phyloP scores from a whole-genome alignment of 2,329 filamentous ascomycete species.

The Lecanosticta acicola region DNA sequence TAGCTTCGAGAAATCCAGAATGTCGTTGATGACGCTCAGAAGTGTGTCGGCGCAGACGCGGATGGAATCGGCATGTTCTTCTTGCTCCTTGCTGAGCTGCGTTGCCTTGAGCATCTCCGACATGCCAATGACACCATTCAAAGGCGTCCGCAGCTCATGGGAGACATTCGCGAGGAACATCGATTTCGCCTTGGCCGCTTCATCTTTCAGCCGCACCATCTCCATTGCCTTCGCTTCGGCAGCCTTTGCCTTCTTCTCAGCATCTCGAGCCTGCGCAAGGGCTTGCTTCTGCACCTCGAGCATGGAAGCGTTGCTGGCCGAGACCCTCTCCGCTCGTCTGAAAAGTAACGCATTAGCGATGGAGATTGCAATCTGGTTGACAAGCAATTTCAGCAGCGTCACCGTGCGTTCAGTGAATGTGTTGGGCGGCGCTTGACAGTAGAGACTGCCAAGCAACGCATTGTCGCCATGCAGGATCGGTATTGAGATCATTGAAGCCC shows the following conservation, averaged over 20 bases:
- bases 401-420: conserved; percentile 66
- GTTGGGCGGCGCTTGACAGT: conserved; percentile 67
- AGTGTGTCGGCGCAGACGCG: conserved; percentile 57
- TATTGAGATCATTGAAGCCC: conserved; percentile 72
- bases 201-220: conserved; percentile 75
- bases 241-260: conserved; percentile 69
- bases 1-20: conserved; percentile 49
- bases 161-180: conserved; percentile 61
- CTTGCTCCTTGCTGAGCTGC: conserved; percentile 51
- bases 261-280: conserved; percentile 63
- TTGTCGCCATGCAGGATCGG: conserved; percentile 70
- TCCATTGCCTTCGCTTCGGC: conserved; percentile 71
- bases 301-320: conserved; percentile 72
- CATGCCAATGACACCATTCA: conserved; percentile 54
- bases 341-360: conserved; percentile 60
- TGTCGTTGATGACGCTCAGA: conserved; percentile 49
- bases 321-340: conserved; percentile 67
- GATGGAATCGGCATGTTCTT: conserved; percentile 59
- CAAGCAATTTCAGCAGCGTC: conserved; percentile 57
- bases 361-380: conserved; percentile 68
- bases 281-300: conserved; percentile 70
- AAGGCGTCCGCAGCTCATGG: conserved; percentile 53
- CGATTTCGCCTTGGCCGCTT: conserved; percentile 75
- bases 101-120: conserved; percentile 58
- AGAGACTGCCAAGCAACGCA: conserved; percentile 65